Conservation (phyloP, 495 filamentous ascomycete genomes). For the Penicillium paxilli region DNA sequence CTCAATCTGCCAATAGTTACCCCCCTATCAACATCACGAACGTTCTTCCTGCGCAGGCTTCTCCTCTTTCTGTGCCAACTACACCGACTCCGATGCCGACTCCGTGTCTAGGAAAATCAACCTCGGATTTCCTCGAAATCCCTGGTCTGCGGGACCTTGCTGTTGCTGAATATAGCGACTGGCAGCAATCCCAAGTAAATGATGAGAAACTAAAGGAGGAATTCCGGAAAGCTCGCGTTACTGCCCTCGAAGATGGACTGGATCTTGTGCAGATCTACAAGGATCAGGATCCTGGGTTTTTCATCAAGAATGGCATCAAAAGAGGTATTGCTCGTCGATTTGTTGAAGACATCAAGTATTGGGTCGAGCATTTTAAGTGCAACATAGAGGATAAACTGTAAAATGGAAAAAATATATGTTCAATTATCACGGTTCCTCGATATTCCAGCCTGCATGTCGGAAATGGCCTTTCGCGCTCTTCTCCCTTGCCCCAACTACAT, state of each 20-base stretch:
- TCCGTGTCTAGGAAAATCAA: no score
- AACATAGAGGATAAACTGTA: no score
- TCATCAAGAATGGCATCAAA: conserved; percentile 7
- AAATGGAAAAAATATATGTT: no score
- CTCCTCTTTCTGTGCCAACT: conserved; percentile 3
- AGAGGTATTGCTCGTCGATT: conserved; percentile 5
- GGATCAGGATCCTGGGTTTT: conserved; percentile 6
- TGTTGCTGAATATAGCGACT: neutral
- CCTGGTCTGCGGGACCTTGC: neutral
- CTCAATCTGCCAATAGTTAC: neutral
- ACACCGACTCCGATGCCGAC: no score
- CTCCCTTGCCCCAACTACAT: neutral
- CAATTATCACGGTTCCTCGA: no score
- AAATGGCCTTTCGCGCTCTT: conserved; percentile 4
- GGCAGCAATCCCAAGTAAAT: neutral
- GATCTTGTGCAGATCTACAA: conserved; percentile 1
- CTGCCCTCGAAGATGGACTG: conserved; percentile 3
- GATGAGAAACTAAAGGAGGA: neutral
- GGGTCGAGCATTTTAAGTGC: no score
- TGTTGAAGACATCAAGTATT: no score
- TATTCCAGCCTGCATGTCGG: neutral
- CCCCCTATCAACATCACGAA: conserved; percentile 7
- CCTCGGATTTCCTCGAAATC: neutral
- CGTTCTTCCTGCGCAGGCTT: conserved; percentile 3
- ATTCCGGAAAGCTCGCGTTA: neutral